Percentiles rank a stretch among this genome's conserved stretches.
These are phyloP conservation scores for Neofusicoccum cordaticola DNA, from an alignment of 2,329 filamentous ascomycete genomes.

Conservation along the genomic window DNA sequence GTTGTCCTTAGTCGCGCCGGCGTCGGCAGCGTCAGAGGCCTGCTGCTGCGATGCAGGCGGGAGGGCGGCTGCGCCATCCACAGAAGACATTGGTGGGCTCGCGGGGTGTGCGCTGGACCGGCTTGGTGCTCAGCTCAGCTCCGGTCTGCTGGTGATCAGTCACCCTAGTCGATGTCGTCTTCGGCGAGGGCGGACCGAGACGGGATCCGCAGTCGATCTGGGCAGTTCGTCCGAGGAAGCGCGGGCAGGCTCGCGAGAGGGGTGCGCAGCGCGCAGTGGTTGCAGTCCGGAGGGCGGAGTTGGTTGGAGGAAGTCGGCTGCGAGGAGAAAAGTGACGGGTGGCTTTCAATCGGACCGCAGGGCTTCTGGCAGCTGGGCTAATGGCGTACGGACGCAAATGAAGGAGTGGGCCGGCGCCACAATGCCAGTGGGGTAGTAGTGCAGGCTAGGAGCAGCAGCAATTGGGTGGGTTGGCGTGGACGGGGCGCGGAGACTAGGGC, in stretches of 20 bases:
- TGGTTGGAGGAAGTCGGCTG: neutral
- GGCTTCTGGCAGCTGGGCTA: neutral
- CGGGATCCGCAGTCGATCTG: constrained; percentile 16
- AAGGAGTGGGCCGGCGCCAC: constrained; percentile 13
- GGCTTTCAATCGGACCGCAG: constrained; percentile 4
- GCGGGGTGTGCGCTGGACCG: neutral
- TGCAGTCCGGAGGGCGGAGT: neutral
- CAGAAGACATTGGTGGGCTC: constrained; percentile 3
- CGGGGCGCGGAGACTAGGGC: constrained; percentile 2
- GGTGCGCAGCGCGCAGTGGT: neutral
- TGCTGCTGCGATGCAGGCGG: constrained; percentile 8
- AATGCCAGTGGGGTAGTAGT: constrained; percentile 9
- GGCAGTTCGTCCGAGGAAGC: constrained; percentile 3
- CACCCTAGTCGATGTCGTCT: neutral
- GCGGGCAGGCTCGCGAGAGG: neutral
- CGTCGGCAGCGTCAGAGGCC: neutral
- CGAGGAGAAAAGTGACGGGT: neutral
- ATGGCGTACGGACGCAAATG: constrained; percentile 6
- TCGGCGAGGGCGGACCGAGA: constrained; percentile 16
- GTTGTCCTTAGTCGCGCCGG: neutral
- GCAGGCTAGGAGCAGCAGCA: neutral
- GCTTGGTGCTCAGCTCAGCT: neutral
- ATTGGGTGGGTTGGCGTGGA: neutral
- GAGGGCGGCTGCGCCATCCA: neutral
- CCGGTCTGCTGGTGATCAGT: neutral